Base-by-base conservation (phyloP, 192 early-diverging fungal species). In the Bifiguratus adelaidae region DNA sequence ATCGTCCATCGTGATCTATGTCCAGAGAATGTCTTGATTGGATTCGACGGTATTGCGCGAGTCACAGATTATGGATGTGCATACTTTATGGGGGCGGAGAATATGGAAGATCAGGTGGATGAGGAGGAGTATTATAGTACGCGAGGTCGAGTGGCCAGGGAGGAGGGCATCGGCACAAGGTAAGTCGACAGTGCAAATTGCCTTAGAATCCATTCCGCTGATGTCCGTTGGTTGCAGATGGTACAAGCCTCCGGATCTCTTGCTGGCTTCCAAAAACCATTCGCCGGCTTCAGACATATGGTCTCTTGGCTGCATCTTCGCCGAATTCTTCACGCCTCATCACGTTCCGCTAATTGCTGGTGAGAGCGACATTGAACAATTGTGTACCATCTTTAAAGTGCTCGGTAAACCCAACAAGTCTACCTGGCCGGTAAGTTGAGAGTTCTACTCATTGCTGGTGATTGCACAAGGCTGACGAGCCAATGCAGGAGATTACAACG, bases 1-100 rank as follows among this genome's bases (percentile, higher is more conserved):
- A 71, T 90, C 45, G 86, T 84, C 60, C 91, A 95, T 55, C 76
- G 91, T 27, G 91, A 95, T 55, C 68, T 95, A 41, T 91, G 76
- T 64, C 91, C 91, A 7, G 88, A 94, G 65, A 94, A 94, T 56
- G 76, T 88, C 27, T 73, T 92, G 24, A 67, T 81, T 16, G 56
- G 67, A 37, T 18, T 40, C 4, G 49, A 51, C 28, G 49, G 49
- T 16, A 41, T 7, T 16, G 3, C 41, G 35, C 81, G 83, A 60
- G 60, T 92, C 19, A 81, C 84, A 1, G 89, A 92, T 58, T 89
- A 90, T 74, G 89, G 89, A 3, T 51, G 49, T 41, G 49, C 49
- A 13, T 40, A 21, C 18, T 15, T 40, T 5, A 21, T 21, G 7
- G 37, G 13, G 5, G 13, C 7, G 37, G 37, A 40, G 5, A 21